Percentiles rank a stretch among this genome's conserved stretches.
phyloP scores from a whole-genome alignment of 495 filamentous ascomycete genomes.

The Cercophora sp. region DNA sequence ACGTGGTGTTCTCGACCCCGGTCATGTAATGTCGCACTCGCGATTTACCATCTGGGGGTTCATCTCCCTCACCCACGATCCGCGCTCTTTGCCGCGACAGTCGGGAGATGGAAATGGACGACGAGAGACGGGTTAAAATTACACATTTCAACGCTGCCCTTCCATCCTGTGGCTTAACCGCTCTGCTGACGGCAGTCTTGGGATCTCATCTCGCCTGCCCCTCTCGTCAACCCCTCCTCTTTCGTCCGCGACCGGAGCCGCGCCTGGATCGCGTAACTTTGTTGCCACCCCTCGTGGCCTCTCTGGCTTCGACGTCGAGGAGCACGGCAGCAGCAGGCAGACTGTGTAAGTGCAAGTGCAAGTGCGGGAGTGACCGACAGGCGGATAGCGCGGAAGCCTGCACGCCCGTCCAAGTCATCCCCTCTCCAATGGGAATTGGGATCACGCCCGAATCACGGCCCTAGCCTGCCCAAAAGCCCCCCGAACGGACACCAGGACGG shows the following conservation, averaged over 20 bases:
- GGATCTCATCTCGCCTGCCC: slow-evolving; percentile 18
- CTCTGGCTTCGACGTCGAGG: too few relatives aligned
- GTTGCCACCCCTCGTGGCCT: too few relatives aligned
- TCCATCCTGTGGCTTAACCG: background rate
- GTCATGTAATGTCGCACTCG: slow-evolving; percentile 23
- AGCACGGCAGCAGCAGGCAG: too few relatives aligned
- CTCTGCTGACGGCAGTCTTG: slow-evolving; percentile 13
- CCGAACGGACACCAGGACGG: too few relatives aligned
- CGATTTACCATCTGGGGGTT: slow-evolving; percentile 10
- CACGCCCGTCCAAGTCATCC: background rate
- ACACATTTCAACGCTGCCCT: background rate
- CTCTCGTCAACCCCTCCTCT: background rate
- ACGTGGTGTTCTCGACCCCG: slow-evolving; percentile 10
- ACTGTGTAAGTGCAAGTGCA: slow-evolving; percentile 10
- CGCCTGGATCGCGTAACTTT: background rate
- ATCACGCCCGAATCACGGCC: slow-evolving; percentile 21
- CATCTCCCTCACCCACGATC: slow-evolving; percentile 19
- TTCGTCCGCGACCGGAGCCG: background rate
- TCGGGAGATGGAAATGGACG: too few relatives aligned
- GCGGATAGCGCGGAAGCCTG: slow-evolving; percentile 22
- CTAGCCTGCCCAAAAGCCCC: too few relatives aligned
- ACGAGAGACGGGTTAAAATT: slow-evolving; percentile 9
- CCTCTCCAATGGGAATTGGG: slow-evolving; percentile 16
- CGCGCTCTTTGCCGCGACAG: slow-evolving; percentile 6
- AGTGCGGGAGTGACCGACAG: slow-evolving; percentile 21